Percentiles rank a stretch among this genome's conserved stretches.
Evolutionary conservation across 1,139 yeast genomes (phyloP).

Genomic region (Zygosaccharomyces pseudobailii): DNA sequence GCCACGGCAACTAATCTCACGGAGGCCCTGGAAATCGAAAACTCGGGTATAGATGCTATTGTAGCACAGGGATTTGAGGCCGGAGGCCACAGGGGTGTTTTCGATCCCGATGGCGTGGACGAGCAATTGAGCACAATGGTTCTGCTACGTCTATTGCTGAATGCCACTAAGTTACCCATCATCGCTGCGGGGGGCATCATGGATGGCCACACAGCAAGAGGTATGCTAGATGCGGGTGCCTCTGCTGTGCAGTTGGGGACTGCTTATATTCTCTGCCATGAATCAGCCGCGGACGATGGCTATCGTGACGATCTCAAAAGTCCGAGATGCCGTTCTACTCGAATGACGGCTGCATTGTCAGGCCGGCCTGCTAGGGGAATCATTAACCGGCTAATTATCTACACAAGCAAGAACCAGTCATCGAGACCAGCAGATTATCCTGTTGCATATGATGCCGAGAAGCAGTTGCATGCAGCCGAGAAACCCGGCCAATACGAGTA

Average conservation of each 20-base stretch:
- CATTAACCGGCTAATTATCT: slow-evolving; percentile 32
- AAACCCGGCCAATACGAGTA: slow-evolving; percentile 2
- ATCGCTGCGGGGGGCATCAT: slow-evolving; percentile 48
- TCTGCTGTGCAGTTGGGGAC: slow-evolving; percentile 48
- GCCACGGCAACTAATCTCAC: slow-evolving; percentile 41
- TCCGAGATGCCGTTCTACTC: slow-evolving; percentile 26
- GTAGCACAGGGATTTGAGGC: slow-evolving; percentile 51
- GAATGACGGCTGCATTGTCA: slow-evolving; percentile 38
- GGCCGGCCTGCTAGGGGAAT: slow-evolving; percentile 42
- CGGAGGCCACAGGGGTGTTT: slow-evolving; percentile 51
- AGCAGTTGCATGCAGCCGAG: slow-evolving; percentile 16
- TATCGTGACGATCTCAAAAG: slow-evolving; percentile 2
- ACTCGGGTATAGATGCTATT: slow-evolving; percentile 39
- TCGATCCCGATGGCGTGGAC: slow-evolving; percentile 31
- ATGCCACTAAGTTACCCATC: slow-evolving; percentile 30
- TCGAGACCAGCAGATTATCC: slow-evolving; percentile 38
- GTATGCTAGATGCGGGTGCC: slow-evolving; percentile 38
- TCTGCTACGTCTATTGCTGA: slow-evolving; percentile 32
- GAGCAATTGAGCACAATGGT: slow-evolving; percentile 38
- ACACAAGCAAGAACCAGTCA: slow-evolving; percentile 4
- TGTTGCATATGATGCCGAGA: slow-evolving; percentile 37
- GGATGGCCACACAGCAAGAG: slow-evolving; percentile 30
- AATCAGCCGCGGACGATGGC: slow-evolving; percentile 23
- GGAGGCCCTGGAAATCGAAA: slow-evolving; percentile 36
- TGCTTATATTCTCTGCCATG: slow-evolving; percentile 39